Percentiles rank a stretch among this genome's conserved stretches.
Evolutionary conservation across 495 filamentous ascomycete genomes (phyloP).

Genomic region (Tuber microsphaerosporum): DNA sequence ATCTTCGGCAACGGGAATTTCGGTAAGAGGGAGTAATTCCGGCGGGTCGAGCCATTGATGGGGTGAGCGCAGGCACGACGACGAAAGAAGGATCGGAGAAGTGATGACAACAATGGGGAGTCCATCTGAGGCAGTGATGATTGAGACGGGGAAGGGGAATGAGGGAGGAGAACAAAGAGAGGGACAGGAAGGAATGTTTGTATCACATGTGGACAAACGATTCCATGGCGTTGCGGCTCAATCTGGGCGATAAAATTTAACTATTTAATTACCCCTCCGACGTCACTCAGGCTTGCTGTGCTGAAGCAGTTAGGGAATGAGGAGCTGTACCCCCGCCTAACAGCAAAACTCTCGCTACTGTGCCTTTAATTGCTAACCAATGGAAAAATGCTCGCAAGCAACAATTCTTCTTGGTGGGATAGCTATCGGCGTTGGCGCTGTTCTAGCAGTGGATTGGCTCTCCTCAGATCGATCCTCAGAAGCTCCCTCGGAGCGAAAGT

Average conservation of each 20-base stretch:
- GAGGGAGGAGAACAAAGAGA: slow-evolving; percentile 1
- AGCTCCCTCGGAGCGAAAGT: neutral
- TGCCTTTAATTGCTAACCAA: slow-evolving; percentile 1
- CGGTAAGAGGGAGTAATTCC: neutral
- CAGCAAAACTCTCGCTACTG: neutral
- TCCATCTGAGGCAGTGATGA: slow-evolving; percentile 56
- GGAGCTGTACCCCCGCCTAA: neutral
- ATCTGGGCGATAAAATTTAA: neutral
- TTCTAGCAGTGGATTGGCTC: slow-evolving; percentile 22
- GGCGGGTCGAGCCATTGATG: slow-evolving; percentile 15
- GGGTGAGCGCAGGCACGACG: slow-evolving; percentile 53
- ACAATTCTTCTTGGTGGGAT: slow-evolving; percentile 26
- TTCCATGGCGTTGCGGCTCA: neutral
- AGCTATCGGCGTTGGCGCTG: slow-evolving; percentile 19
- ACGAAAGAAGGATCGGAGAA: slow-evolving; percentile 76
- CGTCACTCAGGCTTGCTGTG: slow-evolving; percentile 13
- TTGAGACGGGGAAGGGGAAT: neutral
- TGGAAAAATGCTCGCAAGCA: slow-evolving; percentile 14
- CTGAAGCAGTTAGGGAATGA: neutral
- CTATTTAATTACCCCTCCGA: slow-evolving; percentile 13
- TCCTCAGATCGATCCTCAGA: slow-evolving; percentile 10
- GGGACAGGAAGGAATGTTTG: neutral
- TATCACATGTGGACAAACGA: slow-evolving; percentile 8
- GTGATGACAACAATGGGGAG: slow-evolving; percentile 64
- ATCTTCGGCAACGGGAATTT: slow-evolving; percentile 39